Evolutionary conservation across 1,284 basidiomycete species (phyloP).

Genomic region (Mycena citricolor): DNA sequence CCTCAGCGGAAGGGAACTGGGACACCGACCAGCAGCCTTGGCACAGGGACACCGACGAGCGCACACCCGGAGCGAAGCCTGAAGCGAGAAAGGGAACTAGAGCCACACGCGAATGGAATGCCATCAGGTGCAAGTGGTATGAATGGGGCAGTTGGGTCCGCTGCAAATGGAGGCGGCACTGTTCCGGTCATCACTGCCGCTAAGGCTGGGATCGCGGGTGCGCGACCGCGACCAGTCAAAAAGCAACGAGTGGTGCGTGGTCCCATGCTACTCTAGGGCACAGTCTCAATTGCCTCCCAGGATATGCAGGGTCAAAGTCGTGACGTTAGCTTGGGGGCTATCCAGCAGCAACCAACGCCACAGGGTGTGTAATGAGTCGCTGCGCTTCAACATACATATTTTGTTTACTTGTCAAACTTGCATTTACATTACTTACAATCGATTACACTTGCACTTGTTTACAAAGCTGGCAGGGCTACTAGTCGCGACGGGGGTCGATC

Average conservation of each 20-base stretch:
- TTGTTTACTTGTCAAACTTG: no score
- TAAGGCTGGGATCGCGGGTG: conserved; percentile 54
- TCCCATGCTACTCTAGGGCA: conserved; percentile 2
- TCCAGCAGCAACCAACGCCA: conserved; percentile 51
- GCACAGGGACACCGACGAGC: conserved; percentile 15
- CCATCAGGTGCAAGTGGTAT: conserved; percentile 36
- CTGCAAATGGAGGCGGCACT: conserved; percentile 25
- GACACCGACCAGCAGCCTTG: conserved; percentile 17
- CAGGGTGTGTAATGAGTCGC: conserved; percentile 45
- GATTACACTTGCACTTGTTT: no score
- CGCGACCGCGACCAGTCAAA: conserved; percentile 69
- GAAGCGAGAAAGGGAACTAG: conserved; percentile 30
- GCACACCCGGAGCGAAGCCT: conserved; percentile 18
- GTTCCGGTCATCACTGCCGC: conserved; percentile 42
- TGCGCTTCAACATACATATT: no score
- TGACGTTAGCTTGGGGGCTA: conserved; percentile 40
- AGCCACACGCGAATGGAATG: conserved; percentile 13
- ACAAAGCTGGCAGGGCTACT: no score
- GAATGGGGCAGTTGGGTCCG: conserved; percentile 33
- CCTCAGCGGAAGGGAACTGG: conserved; percentile 6
- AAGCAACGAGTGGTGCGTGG: conserved; percentile 70
- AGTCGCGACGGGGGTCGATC: no score
- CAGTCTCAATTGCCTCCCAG: conserved; percentile 29
- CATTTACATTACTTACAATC: no score
- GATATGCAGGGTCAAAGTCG: conserved; percentile 47